A percentile compares a stretch with the other conserved stretches of the same genome.
Conservation (phyloP, 129 eudicot genomes). For the Rutidosis leptorrhynchoides region DNA sequence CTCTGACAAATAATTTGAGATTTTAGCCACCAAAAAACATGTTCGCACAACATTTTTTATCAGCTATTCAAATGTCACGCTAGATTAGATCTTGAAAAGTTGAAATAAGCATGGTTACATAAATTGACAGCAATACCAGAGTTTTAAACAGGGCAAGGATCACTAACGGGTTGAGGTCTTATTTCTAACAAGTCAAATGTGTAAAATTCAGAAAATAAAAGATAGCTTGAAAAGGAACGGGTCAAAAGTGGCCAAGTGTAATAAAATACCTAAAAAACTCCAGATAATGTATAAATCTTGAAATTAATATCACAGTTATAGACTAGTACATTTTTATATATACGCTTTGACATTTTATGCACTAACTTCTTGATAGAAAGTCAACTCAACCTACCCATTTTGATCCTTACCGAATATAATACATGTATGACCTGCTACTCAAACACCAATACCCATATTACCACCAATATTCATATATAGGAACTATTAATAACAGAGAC, state of each 20-base stretch:
- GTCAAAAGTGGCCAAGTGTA: not conserved
- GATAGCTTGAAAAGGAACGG: not conserved
- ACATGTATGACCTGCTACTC: not conserved
- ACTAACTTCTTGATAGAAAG: not conserved
- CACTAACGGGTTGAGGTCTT: not conserved
- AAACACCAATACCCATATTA: not conserved
- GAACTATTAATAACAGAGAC: not conserved
- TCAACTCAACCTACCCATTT: not conserved
- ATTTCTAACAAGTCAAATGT: not conserved
- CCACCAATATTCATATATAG: not conserved
- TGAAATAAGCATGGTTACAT: not conserved
- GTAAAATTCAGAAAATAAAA: not conserved
- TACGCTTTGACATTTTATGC: not conserved
- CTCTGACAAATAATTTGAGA: slow-evolving; percentile 46
- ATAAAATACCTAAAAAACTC: not conserved
- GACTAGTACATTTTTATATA: not conserved
- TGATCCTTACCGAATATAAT: not conserved
- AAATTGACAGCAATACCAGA: not conserved
- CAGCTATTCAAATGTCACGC: not conserved
- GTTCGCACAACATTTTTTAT: not conserved
- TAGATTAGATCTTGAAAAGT: not conserved
- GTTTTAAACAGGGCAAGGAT: not conserved
- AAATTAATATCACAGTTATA: not conserved
- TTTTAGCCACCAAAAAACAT: not conserved
- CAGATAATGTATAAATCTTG: not conserved